Evolutionary conservation across 1,284 basidiomycete genomes (phyloP).

Genomic region (Trametes pubescens): DNA sequence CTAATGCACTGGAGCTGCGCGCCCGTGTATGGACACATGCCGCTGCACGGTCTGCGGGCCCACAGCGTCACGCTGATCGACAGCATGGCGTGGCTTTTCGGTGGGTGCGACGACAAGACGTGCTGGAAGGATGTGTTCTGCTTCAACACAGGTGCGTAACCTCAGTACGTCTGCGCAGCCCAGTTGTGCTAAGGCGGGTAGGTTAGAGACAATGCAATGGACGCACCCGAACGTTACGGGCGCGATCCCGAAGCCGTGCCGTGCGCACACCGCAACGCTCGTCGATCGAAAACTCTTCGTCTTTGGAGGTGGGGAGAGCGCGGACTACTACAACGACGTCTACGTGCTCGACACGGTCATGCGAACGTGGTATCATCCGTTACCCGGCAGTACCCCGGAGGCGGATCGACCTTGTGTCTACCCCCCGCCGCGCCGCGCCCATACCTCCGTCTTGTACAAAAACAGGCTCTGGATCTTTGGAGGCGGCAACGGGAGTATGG

Average conservation of each 20-base stretch:
- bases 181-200: slow-evolving; percentile 1
- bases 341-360: slow-evolving; percentile 85
- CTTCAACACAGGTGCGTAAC: slow-evolving; percentile 80
- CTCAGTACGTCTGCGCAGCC: background rate
- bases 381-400: slow-evolving; percentile 45
- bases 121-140: slow-evolving; percentile 84
- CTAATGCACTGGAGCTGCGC: slow-evolving; percentile 90
- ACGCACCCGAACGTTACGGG: slow-evolving; percentile 78
- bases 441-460: slow-evolving; percentile 82
- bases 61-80: slow-evolving; percentile 89
- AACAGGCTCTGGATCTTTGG: slow-evolving; percentile 89
- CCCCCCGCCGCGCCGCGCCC: slow-evolving; percentile 82
- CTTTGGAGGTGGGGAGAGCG: slow-evolving; percentile 88
- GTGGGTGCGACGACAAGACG: slow-evolving; percentile 85
- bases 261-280: slow-evolving; percentile 89
- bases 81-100: slow-evolving; percentile 86
- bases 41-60: slow-evolving; percentile 80
- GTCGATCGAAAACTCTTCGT: slow-evolving; percentile 84
- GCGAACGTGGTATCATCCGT: slow-evolving; percentile 70
- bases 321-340: slow-evolving; percentile 77
- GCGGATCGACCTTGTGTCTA: slow-evolving; percentile 13
- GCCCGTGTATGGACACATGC: slow-evolving; percentile 81
- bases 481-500: slow-evolving; percentile 89
- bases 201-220: slow-evolving; percentile 90
- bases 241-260: slow-evolving; percentile 80